Conservation (phyloP, 805 yeast genomes). For the Metschnikowia borealis region DNA sequence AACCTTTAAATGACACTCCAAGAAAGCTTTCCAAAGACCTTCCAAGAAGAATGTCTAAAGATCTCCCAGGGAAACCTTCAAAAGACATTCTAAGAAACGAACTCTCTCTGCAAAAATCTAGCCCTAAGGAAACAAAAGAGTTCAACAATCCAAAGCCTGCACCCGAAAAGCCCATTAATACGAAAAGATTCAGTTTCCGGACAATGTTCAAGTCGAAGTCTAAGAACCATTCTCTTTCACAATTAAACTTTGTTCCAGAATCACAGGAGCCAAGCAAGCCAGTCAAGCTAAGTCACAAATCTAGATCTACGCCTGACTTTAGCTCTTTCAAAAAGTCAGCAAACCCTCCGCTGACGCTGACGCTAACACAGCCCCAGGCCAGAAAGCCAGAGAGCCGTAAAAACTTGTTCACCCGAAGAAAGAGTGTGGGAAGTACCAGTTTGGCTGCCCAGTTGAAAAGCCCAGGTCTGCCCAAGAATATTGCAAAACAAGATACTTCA, state of each 20-base stretch:
- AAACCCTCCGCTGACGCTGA: slow-evolving; percentile 15
- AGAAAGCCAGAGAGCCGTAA: neutral
- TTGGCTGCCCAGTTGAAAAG: neutral
- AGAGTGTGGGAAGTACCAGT: neutral
- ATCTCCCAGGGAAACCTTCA: neutral
- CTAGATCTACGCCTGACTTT: slow-evolving; percentile 31
- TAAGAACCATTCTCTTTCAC: slow-evolving; percentile 24
- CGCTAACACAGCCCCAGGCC: slow-evolving; percentile 2
- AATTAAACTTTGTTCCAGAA: slow-evolving; percentile 11
- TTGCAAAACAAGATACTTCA: neutral
- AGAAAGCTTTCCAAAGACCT: neutral
- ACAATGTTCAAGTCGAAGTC: slow-evolving; percentile 37
- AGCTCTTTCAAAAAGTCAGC: slow-evolving; percentile 6
- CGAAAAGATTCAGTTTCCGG: slow-evolving; percentile 37
- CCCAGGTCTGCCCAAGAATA: neutral
- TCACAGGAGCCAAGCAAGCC: slow-evolving; percentile 11
- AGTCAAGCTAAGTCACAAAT: slow-evolving; percentile 22
- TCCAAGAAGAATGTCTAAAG: neutral
- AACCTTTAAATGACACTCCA: neutral
- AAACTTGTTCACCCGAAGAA: slow-evolving; percentile 1
- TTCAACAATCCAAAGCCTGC: slow-evolving; percentile 1
- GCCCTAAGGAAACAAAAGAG: neutral
- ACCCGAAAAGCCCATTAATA: slow-evolving; percentile 8
- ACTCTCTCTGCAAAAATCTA: neutral
- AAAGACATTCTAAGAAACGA: neutral